Percentiles rank a stretch among this genome's conserved stretches.
Evolutionary conservation across 2,329 filamentous ascomycete species (phyloP).

Genomic region (Cercospora canescens): DNA sequence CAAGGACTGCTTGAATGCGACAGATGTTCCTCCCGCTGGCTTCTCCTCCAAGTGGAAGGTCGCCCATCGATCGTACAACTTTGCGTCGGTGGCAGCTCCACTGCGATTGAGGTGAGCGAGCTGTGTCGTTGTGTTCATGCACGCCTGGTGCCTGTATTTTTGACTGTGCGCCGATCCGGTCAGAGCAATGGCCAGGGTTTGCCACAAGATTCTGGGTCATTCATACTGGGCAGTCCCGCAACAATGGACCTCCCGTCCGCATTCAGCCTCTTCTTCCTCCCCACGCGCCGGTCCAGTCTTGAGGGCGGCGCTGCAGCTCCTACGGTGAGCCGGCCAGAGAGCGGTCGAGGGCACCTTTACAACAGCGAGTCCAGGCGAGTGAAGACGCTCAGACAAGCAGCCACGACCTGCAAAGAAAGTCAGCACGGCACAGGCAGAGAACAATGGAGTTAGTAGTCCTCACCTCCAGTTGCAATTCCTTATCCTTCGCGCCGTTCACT

Average conservation of each 20-base stretch:
- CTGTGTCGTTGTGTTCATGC: background rate
- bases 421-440: constrained; percentile 21
- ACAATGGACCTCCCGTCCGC: background rate
- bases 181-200: background rate
- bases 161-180: background rate
- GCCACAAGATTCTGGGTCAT: background rate
- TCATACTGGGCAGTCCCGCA: background rate
- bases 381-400: constrained; percentile 95
- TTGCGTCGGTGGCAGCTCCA: background rate
- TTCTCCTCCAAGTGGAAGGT: background rate
- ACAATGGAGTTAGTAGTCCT: constrained; percentile 30
- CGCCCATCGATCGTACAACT: background rate
- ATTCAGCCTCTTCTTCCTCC: background rate
- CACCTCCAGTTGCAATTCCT: constrained; percentile 94
- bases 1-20: background rate
- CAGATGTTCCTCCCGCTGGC: background rate
- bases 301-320: background rate
- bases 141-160: background rate
- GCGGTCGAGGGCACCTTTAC: constrained; percentile 45
- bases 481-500: constrained; percentile 81
- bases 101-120: background rate
- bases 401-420: constrained; percentile 63
- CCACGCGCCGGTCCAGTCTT: background rate
- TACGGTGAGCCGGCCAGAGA: background rate
- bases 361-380: constrained; percentile 95